Evolutionary conservation across 345 rosid genomes (phyloP).

Genomic region (Leavenworthia alabamica): DNA sequence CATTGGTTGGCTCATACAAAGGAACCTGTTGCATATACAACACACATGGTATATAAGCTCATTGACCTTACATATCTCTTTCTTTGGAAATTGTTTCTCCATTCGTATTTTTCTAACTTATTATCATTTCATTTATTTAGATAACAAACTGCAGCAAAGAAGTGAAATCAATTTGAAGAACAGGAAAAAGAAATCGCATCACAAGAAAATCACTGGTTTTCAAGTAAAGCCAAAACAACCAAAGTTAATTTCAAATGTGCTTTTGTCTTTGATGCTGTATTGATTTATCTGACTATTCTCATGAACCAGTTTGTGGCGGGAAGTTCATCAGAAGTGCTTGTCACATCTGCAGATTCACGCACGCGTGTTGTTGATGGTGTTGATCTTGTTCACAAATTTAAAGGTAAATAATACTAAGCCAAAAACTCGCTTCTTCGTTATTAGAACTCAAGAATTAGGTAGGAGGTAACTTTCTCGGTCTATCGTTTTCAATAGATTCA

Average conservation of each 20-base stretch:
- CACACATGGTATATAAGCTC: slow-evolving; percentile 48
- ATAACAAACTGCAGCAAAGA: slow-evolving; percentile 71
- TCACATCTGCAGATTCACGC: slow-evolving; percentile 95
- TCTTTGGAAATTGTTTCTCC: not conserved
- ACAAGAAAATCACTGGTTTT: slow-evolving; percentile 94
- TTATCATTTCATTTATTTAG: slow-evolving; percentile 31
- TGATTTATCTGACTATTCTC: slow-evolving; percentile 25
- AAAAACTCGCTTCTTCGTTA: not conserved
- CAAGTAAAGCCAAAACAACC: slow-evolving; percentile 47
- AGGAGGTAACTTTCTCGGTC: not conserved
- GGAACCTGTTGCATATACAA: slow-evolving; percentile 77
- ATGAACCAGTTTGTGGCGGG: slow-evolving; percentile 71
- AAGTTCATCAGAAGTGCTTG: slow-evolving; percentile 88
- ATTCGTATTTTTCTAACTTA: not conserved
- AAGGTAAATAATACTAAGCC: slow-evolving; percentile 43
- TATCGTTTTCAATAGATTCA: not conserved
- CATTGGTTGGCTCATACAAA: slow-evolving; percentile 86
- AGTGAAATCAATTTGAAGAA: slow-evolving; percentile 74
- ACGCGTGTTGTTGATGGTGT: slow-evolving; percentile 68
- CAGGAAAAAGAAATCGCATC: slow-evolving; percentile 85
- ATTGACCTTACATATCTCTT: not conserved
- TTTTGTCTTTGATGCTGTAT: not conserved
- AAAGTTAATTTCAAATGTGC: not conserved
- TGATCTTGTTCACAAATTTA: slow-evolving; percentile 88
- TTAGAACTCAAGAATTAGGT: not conserved